Evolutionary conservation across 805 yeast species (phyloP).

Genomic region (Candida chauliodis): DNA sequence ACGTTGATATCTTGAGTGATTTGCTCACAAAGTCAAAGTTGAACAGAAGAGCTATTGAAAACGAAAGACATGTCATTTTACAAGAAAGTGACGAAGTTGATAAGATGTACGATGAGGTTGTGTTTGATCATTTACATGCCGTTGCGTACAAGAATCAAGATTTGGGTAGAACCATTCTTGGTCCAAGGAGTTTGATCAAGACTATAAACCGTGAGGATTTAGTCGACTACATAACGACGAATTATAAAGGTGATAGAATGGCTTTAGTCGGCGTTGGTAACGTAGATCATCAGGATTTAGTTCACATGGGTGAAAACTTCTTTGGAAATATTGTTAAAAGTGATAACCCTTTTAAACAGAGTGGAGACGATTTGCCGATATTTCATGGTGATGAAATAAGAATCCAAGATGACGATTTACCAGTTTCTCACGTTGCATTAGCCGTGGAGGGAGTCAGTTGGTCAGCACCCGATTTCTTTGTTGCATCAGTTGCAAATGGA

Average conservation of each 20-base stretch:
- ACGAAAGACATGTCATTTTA: slow-evolving; percentile 93
- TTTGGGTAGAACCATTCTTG: slow-evolving; percentile 92
- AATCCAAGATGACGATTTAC: slow-evolving; percentile 76
- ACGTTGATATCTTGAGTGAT: slow-evolving; percentile 86
- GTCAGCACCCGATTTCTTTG: slow-evolving; percentile 93
- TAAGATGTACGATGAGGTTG: slow-evolving; percentile 97
- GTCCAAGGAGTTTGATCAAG: slow-evolving; percentile 86
- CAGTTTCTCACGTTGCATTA: slow-evolving; percentile 86
- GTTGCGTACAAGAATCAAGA: slow-evolving; percentile 89
- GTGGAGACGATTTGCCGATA: slow-evolving; percentile 68
- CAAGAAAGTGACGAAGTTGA: slow-evolving; percentile 98
- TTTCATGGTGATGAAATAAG: slow-evolving; percentile 86
- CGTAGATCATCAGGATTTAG: slow-evolving; percentile 83
- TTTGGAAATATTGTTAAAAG: slow-evolving; percentile 67
- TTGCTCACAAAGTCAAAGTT: slow-evolving; percentile 82
- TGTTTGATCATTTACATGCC: slow-evolving; percentile 93
- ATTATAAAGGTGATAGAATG: slow-evolving; percentile 96
- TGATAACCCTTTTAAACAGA: slow-evolving; percentile 69
- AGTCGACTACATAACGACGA: slow-evolving; percentile 71
- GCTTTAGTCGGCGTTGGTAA: slow-evolving; percentile 97
- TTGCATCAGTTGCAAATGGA: slow-evolving; percentile 94
- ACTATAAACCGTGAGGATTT: slow-evolving; percentile 76
- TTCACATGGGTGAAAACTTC: slow-evolving; percentile 65
- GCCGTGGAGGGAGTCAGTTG: slow-evolving; percentile 98
- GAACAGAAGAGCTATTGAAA: slow-evolving; percentile 81